Base-by-base conservation (phyloP, 805 yeast species). In the Spathaspora arborariae region DNA sequence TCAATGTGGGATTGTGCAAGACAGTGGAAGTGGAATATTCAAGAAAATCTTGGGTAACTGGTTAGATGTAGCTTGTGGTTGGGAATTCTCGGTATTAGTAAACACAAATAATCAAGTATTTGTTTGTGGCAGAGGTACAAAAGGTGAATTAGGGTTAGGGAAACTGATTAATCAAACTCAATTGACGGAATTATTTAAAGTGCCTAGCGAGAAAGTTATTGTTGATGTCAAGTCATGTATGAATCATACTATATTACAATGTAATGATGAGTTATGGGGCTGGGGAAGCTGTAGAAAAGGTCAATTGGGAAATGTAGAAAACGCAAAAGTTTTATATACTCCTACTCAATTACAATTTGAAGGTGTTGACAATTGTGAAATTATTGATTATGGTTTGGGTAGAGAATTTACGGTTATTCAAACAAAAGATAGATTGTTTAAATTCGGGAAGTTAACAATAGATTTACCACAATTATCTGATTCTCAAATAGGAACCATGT, bases 201-300 rank as follows among this genome's bases (percentile, higher is more conserved):
- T 13, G n/a, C 21, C 37, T 11, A 39, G 34, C 3, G 49, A 51
- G 1, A 43, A 41, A 2, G 46, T 58, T 0, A 39, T 41, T n/a
- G n/a, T n/a, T 2, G 45, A 44, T 9, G 27, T 66, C 2, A 51
- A 58, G 40, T 59, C 79, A 0, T 76, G 84, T 2, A 56, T 83
- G 16, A 74, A 72, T 51, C 80, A 76, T 45, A 67, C 72, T 0
- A 65, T 81, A 1, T 37, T 78, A 1, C 56, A 59, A 15, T 51
- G 70, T 34, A 47, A 56, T 27, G 80, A 82, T 16, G 51, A 65
- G 20, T 57, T 82, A 24, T 73, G 67, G 55, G 86, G 88, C 10
- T 80, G 89, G 91, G 88, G 96, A 0, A 76, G 75, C 48, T 74
- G 82, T 37, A 73, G 87, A 39, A 79, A 78, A 52, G 85, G 85